These are phyloP conservation scores for button mushroom (Agaricus bisporus) DNA, from an alignment of 768 basidiomycete genomes.

Conservation along the genomic window DNA sequence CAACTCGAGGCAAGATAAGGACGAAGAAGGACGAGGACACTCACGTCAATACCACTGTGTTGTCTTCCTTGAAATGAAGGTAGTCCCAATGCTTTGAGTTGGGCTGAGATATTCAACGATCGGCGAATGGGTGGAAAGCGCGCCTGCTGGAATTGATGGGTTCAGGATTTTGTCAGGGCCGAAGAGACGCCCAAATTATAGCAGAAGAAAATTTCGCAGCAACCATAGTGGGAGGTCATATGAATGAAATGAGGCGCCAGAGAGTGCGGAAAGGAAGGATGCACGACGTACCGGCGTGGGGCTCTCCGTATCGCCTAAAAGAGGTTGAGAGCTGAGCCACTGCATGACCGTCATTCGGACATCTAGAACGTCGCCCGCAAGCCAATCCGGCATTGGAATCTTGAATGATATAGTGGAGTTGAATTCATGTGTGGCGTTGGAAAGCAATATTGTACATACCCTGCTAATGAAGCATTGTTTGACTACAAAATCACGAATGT, in stretches of 20 bases:
- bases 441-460: slow-evolving; percentile 23
- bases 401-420: slow-evolving; percentile 23
- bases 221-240: background rate
- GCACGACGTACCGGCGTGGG: slow-evolving; percentile 15
- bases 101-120: slow-evolving; percentile 64
- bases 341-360: slow-evolving; percentile 55
- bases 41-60: slow-evolving; percentile 88
- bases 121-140: slow-evolving; percentile 23
- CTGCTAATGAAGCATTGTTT: slow-evolving; percentile 89
- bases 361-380: slow-evolving; percentile 70
- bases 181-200: slow-evolving; percentile 1
- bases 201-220: slow-evolving; percentile 1
- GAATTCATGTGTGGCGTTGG: too few relatives aligned
- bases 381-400: slow-evolving; percentile 68
- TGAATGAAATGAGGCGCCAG: background rate
- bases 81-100: slow-evolving; percentile 67
- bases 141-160: slow-evolving; percentile 16
- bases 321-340: slow-evolving; percentile 30
- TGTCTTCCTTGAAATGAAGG: slow-evolving; percentile 74
- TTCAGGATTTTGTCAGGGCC: slow-evolving; percentile 3
- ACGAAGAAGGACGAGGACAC: slow-evolving; percentile 24
- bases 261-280: background rate
- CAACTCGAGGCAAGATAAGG: slow-evolving; percentile 12
- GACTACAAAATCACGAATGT: slow-evolving; percentile 78
- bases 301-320: background rate